phyloP scores from a whole-genome alignment of 208 protist genomes.

The Acanthamoeba healyi region DNA sequence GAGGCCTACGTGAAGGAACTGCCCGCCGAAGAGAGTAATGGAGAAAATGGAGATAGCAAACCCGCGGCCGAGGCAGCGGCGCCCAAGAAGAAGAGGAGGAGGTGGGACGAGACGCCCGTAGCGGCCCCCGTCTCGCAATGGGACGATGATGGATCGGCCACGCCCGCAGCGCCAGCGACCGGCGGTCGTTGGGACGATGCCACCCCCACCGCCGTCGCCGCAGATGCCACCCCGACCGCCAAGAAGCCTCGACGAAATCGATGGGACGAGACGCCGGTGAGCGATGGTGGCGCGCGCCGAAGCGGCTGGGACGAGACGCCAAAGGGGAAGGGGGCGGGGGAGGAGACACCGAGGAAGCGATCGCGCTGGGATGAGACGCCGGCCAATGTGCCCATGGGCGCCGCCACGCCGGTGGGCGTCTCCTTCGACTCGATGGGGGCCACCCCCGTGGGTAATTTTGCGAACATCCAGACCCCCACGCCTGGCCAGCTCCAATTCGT shows the following conservation, averaged over 20 bases:
- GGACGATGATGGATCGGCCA: slow-evolving; percentile 33
- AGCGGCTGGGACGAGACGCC: slow-evolving; percentile 82
- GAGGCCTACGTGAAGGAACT: slow-evolving; percentile 42
- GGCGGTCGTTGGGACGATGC: slow-evolving; percentile 67
- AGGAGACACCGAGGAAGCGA: slow-evolving; percentile 79
- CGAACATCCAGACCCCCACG: slow-evolving; percentile 76
- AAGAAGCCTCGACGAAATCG: slow-evolving; percentile 71
- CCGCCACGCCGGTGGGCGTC: slow-evolving; percentile 59
- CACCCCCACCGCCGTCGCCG: neutral
- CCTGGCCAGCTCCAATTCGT: slow-evolving; percentile 21
- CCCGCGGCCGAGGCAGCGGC: neutral
- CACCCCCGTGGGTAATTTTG: slow-evolving; percentile 79
- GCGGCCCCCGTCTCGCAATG: slow-evolving; percentile 37
- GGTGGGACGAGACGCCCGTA: slow-evolving; percentile 73
- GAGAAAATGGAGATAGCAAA: neutral
- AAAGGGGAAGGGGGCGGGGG: slow-evolving; percentile 69
- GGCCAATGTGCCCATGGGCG: slow-evolving; percentile 15
- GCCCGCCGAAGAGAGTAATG: neutral
- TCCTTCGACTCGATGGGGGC: slow-evolving; percentile 38
- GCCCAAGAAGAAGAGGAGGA: slow-evolving; percentile 56
- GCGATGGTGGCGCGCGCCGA: neutral
- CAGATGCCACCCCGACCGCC: neutral
- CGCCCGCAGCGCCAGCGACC: neutral
- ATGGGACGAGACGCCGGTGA: slow-evolving; percentile 88
- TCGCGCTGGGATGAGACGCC: slow-evolving; percentile 91